phyloP scores from a whole-genome alignment of 768 basidiomycete species.

The Amanita pseudoporphyria region DNA sequence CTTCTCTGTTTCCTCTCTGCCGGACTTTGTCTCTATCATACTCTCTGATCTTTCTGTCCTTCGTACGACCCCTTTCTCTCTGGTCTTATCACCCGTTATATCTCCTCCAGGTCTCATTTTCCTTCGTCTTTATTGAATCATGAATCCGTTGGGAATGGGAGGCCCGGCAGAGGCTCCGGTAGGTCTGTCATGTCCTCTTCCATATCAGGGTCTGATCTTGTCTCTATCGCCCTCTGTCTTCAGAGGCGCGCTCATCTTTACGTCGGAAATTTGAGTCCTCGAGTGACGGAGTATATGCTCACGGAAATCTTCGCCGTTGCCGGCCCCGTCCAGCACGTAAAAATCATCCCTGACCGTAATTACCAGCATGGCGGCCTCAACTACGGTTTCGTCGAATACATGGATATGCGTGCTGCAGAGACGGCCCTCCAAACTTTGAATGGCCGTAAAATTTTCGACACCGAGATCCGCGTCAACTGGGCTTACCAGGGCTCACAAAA shows the following conservation, averaged over 20 bases:
- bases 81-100: constrained; percentile 10
- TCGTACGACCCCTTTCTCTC: constrained; percentile 27
- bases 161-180: constrained; percentile 71
- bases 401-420: constrained; percentile 97
- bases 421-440: constrained; percentile 98
- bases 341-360: constrained; percentile 99
- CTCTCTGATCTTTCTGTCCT: constrained; percentile 44
- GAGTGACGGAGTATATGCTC: constrained; percentile 99
- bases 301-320: constrained; percentile 96
- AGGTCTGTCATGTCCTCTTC: constrained; percentile 24
- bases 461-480: constrained; percentile 99
- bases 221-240: constrained; percentile 13
- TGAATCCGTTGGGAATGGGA: constrained; percentile 72
- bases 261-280: constrained; percentile 94
- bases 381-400: constrained; percentile 99
- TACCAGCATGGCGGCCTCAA: constrained; percentile 99
- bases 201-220: constrained; percentile 14
- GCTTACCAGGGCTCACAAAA: constrained; percentile 98
- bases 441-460: constrained; percentile 99
- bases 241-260: constrained; percentile 95
- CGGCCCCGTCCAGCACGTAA: constrained; percentile 96
- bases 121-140: constrained; percentile 48
- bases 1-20: constrained; percentile 44
- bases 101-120: constrained; percentile 36
- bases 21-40: constrained; percentile 46